phyloP scores from a whole-genome alignment of 2,329 filamentous ascomycete genomes.

The Fusarium keratoplasticum region DNA sequence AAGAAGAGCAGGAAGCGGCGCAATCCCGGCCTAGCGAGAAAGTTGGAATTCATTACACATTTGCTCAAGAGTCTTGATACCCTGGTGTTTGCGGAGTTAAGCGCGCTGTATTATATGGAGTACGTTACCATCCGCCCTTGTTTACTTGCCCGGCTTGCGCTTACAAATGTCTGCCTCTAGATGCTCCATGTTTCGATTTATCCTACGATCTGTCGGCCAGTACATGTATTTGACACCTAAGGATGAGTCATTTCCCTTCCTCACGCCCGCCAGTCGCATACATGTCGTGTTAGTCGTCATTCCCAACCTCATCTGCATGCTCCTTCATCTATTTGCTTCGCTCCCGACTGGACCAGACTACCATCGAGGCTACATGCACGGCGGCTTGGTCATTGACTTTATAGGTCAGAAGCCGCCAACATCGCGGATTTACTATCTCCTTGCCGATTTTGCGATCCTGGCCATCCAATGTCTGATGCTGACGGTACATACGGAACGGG shows the following conservation, averaged over 20 bases:
- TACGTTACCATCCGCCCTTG: conserved; percentile 51
- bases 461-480: conserved; percentile 73
- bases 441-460: conserved; percentile 68
- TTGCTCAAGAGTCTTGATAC: conserved; percentile 72
- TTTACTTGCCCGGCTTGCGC: conserved; percentile 9
- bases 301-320: conserved; percentile 70
- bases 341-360: conserved; percentile 69
- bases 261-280: conserved; percentile 66
- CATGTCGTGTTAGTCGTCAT: conserved; percentile 69
- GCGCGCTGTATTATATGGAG: conserved; percentile 78
- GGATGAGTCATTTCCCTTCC: conserved; percentile 65
- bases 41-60: conserved; percentile 70
- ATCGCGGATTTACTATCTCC: conserved; percentile 65
- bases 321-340: conserved; percentile 68
- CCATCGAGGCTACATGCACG: conserved; percentile 73
- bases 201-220: conserved; percentile 69
- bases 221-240: conserved; percentile 74
- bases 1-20: conserved; percentile 52
- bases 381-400: conserved; percentile 75
- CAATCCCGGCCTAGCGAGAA: conserved; percentile 62
- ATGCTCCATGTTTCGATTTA: conserved; percentile 72
- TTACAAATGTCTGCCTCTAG: conserved; percentile 52
- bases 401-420: conserved; percentile 73
- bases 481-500: conserved; percentile 70
- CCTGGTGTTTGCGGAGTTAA: conserved; percentile 73